Base-by-base conservation (phyloP, 1,139 yeast species). In the Candida tropicalis region DNA sequence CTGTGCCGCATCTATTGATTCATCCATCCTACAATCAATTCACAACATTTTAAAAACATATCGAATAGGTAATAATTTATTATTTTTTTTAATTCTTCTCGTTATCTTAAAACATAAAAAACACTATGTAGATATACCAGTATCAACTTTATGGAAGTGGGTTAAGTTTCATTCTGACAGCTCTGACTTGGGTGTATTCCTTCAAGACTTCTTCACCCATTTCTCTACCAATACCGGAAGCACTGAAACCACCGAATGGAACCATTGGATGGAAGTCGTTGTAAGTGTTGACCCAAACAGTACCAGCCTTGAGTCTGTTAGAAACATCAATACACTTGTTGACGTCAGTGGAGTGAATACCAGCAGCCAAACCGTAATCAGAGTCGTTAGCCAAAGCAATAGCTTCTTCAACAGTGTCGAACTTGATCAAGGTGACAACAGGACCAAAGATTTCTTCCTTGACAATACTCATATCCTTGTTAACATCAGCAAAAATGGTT, bases 191-290 rank as follows among this genome's bases (percentile, higher is more conserved):
- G 50, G 87, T 79, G 77, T 88, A 88, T 79, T 84, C 85, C 55
- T 84, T 87, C 57, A 88, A 77, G 42, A 90, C 95, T 64, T 85
- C 90, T 52, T 73, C 74, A 66, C 96, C 96, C 84, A 88, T 82
- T 76, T 88, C 96, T 73, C 95, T 85, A 62, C 96, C 96, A 63
- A 86, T 81, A 70, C 96, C 96, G 48, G 95, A 85, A 68, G 84
- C 81, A 63, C 84, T 84, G 79, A 72, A 87, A 54, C 96, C 96
- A 62, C 96, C 96, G 60, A 84, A 84, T 65, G 91, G 90, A 62
- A 87, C 84, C 68, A 79, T 76, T 56, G 79, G 80, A 69, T 87
- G 87, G 83, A 87, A 83, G 59, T 84, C 88, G 66, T 88, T 88
- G 75, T 86, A 87, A 51, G 95, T 74, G 71, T 88, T 88, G 62